These are phyloP conservation scores for Lodderomyces margitis DNA, from an alignment of 1,139 yeast genomes.

Conservation along the genomic window DNA sequence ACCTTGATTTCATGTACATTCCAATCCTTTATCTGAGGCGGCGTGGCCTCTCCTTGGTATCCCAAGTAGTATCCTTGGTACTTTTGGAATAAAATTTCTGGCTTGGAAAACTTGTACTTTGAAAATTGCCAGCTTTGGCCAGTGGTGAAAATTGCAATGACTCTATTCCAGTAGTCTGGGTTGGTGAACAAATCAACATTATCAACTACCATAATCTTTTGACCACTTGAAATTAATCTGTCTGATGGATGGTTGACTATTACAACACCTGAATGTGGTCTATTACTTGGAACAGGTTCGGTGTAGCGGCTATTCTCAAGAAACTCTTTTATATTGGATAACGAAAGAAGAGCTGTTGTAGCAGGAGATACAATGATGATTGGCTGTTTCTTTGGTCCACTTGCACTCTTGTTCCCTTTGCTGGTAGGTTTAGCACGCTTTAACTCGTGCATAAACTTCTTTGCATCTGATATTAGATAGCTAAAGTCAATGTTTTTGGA, in stretches of 20 bases:
- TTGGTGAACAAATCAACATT: conserved; percentile 85
- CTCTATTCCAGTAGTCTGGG: conserved; percentile 97
- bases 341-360: conserved; percentile 82
- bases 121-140: conserved; percentile 98
- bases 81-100: conserved; percentile 75
- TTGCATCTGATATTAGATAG: conserved; percentile 71
- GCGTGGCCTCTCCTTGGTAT: conserved; percentile 77
- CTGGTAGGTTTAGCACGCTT: conserved; percentile 36
- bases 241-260: conserved; percentile 57
- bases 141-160: conserved; percentile 91
- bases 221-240: conserved; percentile 51
- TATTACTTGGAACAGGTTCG: conserved; percentile 49
- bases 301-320: conserved; percentile 73
- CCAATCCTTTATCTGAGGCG: conserved; percentile 78
- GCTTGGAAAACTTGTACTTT: conserved; percentile 79
- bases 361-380: conserved; percentile 91
- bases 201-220: conserved; percentile 76
- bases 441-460: conserved; percentile 55
- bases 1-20: conserved; percentile 75
- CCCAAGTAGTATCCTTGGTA: conserved; percentile 80
- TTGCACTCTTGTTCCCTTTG: conserved; percentile 8
- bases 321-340: conserved; percentile 79
- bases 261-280: conserved; percentile 44
- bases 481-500: conserved; percentile 70
- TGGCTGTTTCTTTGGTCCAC: conserved; percentile 60